Base-by-base conservation (phyloP, 1,284 basidiomycete species). In the Porogramme epimiltina region DNA sequence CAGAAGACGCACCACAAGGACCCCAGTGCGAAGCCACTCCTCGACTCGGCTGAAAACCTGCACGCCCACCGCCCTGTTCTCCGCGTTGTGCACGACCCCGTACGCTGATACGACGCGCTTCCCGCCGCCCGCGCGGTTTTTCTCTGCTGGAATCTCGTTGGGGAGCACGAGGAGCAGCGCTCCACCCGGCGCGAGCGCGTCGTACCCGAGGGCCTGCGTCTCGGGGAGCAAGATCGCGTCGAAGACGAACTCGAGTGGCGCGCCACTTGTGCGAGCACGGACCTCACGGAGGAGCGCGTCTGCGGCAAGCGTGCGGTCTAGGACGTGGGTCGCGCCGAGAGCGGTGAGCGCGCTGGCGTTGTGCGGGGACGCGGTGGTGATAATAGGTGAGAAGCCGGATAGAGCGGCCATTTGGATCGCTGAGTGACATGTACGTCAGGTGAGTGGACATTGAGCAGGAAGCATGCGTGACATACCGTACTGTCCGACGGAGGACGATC, bases 241-340 rank as follows among this genome's bases (percentile, higher is more conserved):
- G 55, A 66, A 78, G 10, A 70, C 73, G 24, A 73, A n/a, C 33
- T 66, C 54, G 40, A 81, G 18, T 5, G 63, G 60, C 19, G 47
- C 25, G 20, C 51, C 47, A 3, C 40, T 56, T 38, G 16, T 65
- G 57, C 31, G 42, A 42, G n/a, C 46, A 4, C 20, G 42, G 33
- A 49, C n/a, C 46, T 45, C 62, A 60, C 18, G 75, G 68, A 47
- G 76, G 72, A 51, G 78, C 57, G 45, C 75, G 64, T 49, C 72
- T 70, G 1, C 72, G 73, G 2, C 73, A 75, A 3, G 52, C 4
- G 39, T n/a, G 47, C 52, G 41, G 47, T 51, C 51, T 25, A 80
- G 78, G 16, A 79, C 67, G 40, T 80, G 70, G 0, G 79, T 80
- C 0, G 81, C 85, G 2, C 85, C 84, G 20, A 81, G 68, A 0